Conservation (phyloP, 345 rosid species). For the Gossypium stocksii region DNA sequence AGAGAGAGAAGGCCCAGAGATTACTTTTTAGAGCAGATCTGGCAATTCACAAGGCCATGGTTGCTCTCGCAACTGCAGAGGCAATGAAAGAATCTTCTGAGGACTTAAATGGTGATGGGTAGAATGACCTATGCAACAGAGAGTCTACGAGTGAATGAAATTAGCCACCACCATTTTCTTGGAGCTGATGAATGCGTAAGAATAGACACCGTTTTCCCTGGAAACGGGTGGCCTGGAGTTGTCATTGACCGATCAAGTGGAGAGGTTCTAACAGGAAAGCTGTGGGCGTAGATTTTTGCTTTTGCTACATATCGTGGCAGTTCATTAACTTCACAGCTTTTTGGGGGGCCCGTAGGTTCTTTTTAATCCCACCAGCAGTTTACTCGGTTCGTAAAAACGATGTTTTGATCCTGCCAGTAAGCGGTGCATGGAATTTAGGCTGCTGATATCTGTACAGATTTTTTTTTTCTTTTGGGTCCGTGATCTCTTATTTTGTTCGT, state of each 20-base stretch:
- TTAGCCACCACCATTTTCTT: conserved; percentile 17
- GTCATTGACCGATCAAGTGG: neutral
- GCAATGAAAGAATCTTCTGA: conserved; percentile 60
- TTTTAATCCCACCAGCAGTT: conserved; percentile 26
- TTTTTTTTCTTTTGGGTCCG: conserved; percentile 1
- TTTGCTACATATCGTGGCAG: conserved; percentile 22
- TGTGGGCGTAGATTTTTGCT: conserved; percentile 17
- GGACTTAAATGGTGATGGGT: conserved; percentile 41
- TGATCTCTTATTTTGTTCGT: neutral
- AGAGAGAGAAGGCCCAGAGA: conserved; percentile 79
- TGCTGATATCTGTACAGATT: conserved; percentile 43
- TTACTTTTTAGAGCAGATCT: conserved; percentile 74
- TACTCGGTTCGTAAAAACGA: conserved; percentile 13
- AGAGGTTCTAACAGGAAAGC: conserved; percentile 11
- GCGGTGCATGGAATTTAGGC: conserved; percentile 44
- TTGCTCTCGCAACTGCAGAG: conserved; percentile 82
- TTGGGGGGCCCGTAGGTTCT: conserved; percentile 14
- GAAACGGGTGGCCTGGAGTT: conserved; percentile 12
- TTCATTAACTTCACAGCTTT: conserved; percentile 12
- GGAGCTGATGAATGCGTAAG: conserved; percentile 11
- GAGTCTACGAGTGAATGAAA: conserved; percentile 19
- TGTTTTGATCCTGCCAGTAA: conserved; percentile 28
- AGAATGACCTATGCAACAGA: conserved; percentile 19
- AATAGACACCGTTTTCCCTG: conserved; percentile 19
- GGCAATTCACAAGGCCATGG: conserved; percentile 87